Percentiles rank a stretch among this genome's conserved stretches.
These are phyloP conservation scores for Ananas comosus DNA, from an alignment of 176 grass and related monocot genomes.

Conservation along the genomic window DNA sequence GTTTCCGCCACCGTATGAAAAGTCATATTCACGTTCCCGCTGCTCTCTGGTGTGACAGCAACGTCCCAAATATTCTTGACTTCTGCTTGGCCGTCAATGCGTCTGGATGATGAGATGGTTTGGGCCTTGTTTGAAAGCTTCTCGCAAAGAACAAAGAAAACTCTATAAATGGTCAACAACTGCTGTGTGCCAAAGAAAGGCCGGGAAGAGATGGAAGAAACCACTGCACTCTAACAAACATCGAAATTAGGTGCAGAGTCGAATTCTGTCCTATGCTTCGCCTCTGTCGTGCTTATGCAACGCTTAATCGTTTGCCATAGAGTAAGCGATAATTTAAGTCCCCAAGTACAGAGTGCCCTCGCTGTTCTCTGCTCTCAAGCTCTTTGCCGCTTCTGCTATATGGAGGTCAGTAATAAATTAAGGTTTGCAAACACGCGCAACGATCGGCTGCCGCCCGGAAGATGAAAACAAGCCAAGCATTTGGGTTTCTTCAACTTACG, in stretches of 20 bases:
- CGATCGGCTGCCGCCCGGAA: conserved; percentile 55
- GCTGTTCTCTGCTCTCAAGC: conserved; percentile 28
- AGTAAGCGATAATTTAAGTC: conserved; percentile 58
- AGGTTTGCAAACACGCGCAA: conserved; percentile 59
- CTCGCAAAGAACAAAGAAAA: conserved; percentile 73
- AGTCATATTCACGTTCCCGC: conserved; percentile 29
- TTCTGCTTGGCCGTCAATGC: conserved; percentile 37
- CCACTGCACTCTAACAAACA: conserved; percentile 21
- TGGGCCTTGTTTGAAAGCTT: conserved; percentile 63
- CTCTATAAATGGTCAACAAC: conserved; percentile 72
- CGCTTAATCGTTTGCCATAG: conserved; percentile 71
- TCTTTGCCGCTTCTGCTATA: conserved; percentile 15
- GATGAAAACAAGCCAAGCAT: conserved; percentile 41
- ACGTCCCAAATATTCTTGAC: conserved; percentile 36
- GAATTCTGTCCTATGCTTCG: conserved; percentile 55
- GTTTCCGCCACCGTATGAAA: conserved; percentile 59
- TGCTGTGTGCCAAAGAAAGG: conserved; percentile 58
- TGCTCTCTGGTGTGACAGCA: conserved; percentile 24
- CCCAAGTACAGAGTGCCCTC: conserved; percentile 43
- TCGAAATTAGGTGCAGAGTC: conserved; percentile 21
- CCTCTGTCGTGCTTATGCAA: conserved; percentile 67
- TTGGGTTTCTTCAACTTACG: conserved; percentile 35
- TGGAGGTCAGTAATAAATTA: conserved; percentile 44
- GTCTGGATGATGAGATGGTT: conserved; percentile 45
- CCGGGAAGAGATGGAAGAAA: conserved; percentile 22